Evolutionary conservation across 1,284 basidiomycete species (phyloP), one percentile per base, ranked within the genome.

Genomic region (Cutaneotrichosporon cyanovorans): DNA sequence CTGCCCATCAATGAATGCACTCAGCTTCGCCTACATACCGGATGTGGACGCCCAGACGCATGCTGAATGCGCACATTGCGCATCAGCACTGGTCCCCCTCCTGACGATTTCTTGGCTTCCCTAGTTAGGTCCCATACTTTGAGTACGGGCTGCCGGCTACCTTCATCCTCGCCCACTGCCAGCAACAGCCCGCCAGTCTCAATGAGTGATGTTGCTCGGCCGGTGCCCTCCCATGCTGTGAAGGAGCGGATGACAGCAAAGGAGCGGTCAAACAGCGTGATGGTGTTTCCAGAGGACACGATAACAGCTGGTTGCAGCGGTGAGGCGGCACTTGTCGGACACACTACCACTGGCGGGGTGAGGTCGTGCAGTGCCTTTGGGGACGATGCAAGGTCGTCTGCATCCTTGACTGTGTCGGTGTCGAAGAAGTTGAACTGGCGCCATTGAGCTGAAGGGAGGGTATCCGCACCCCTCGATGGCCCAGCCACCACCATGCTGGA

Each of bases 71-170:
- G 85, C 3, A 80, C 77, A 14, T 83, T 87, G 25, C 87, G 80
- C 25, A 92, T 73, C 32, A 92, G 74, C 33, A 77, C 68, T 6
- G 90, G 87, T 2, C 76, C 71, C 10, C 63, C 56, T 0, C 78
- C 79, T 64, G 62, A 54, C 0, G 78, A 79, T 63, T 80, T 82
- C 73, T 82, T 85, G 65, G 88, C 84, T n/a, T 74, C 78, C 48
- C 80, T 79, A 32, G 80, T 77, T 19, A 95, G 68, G 66, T 91
- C 86, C 89, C 90, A 95, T 37, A 95, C 81, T 68, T 90, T 92
- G 46, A 95, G 74, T 16, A 91, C 68, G 0, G 87, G 86, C 38
- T 81, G 78, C n/a, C 81, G 75, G 12, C 81, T 76, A 1, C 76
- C 68, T 45, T 84, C 82, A 67, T 92, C 88, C 72, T 92, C 89